Evolutionary conservation across 768 basidiomycete genomes (phyloP), one percentile per base, ranked within the genome.

Genomic region (Leucocoprinus birnbaumii): DNA sequence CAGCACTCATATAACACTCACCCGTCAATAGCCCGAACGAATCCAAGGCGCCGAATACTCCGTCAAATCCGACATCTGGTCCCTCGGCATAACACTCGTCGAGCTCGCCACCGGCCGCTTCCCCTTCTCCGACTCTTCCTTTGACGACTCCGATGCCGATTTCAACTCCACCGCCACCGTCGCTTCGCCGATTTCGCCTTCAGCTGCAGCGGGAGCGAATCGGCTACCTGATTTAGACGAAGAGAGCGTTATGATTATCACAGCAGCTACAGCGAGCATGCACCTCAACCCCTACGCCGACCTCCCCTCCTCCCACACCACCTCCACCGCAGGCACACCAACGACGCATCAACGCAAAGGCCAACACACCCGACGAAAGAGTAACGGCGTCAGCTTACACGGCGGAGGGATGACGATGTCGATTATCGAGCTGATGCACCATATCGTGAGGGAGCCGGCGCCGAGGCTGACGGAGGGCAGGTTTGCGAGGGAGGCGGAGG

Each of bases 61-160:
- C 8, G 94, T 99, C 69, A 98, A 98, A 71, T 98, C 95, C 5
- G 97, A 99, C 65, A 92, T 98, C 9, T 99, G 97, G 97, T 98
- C 96, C 0, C 82, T 98, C 44, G 97, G 97, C 18, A 94, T 99
- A 66, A 88, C 93, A 5, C 80, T 99, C 37, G 94, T 99, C 69
- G 97, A 99, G 73, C 85, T 99, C 46, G 97, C 94, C 0, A 82
- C 94, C n/a, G 97, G 95, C 6, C 86, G 94, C 24, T 99, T 99
- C 80, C 97, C 97, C 18, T 98, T 99, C 75, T 86, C 91, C 41
- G 91, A 92, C 61, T n/a, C n/a, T n/a, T n/a, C n/a, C n/a, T n/a
- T n/a, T n/a, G 69, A 70, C 47, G 67, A 68, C 26, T 58, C 60
- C 22, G n/a, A n/a, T n/a, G n/a, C n/a, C n/a, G n/a, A 8, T 60